Conservation (phyloP, 2,329 filamentous ascomycete species). For the Cladobotryum protrusum region DNA sequence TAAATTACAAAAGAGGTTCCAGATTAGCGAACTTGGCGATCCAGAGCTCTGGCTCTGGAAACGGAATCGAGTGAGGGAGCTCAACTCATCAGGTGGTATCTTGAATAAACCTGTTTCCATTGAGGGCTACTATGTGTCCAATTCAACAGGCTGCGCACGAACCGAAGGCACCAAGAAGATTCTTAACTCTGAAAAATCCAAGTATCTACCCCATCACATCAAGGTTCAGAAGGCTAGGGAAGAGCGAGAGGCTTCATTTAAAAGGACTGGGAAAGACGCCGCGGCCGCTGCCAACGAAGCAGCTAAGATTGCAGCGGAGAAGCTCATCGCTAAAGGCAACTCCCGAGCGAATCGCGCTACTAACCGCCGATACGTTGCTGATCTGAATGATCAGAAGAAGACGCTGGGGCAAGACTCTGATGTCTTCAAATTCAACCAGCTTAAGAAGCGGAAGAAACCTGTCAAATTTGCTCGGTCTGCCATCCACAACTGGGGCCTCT, state of each 20-base stretch:
- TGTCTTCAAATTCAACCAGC: constrained; percentile 93
- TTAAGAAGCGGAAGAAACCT: constrained; percentile 99
- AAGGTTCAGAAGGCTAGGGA: constrained; percentile 89
- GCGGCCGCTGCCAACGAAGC: constrained; percentile 62
- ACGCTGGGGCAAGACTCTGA: constrained; percentile 78
- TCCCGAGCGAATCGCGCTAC: constrained; percentile 93
- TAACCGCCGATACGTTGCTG: constrained; percentile 88
- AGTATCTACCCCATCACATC: constrained; percentile 95
- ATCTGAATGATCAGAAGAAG: constrained; percentile 92
- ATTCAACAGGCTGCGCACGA: constrained; percentile 75
- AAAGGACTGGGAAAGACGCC: constrained; percentile 60
- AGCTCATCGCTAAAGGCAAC: constrained; percentile 76
- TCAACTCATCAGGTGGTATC: constrained; percentile 37
- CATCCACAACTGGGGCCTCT: constrained; percentile 98
- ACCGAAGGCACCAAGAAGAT: constrained; percentile 96
- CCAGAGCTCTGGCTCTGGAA: constrained; percentile 53
- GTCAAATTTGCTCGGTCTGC: constrained; percentile 96
- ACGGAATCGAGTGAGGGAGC: constrained; percentile 48
- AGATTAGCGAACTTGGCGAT: constrained; percentile 38
- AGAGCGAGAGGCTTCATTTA: constrained; percentile 73
- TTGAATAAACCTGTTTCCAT: constrained; percentile 37
- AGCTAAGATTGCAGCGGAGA: constrained; percentile 69
- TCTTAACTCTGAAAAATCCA: constrained; percentile 93
- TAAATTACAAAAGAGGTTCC: constrained; percentile 44
- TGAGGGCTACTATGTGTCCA: constrained; percentile 73